phyloP scores from a whole-genome alignment of 345 rosid species.

The Lumnitzera littorea region DNA sequence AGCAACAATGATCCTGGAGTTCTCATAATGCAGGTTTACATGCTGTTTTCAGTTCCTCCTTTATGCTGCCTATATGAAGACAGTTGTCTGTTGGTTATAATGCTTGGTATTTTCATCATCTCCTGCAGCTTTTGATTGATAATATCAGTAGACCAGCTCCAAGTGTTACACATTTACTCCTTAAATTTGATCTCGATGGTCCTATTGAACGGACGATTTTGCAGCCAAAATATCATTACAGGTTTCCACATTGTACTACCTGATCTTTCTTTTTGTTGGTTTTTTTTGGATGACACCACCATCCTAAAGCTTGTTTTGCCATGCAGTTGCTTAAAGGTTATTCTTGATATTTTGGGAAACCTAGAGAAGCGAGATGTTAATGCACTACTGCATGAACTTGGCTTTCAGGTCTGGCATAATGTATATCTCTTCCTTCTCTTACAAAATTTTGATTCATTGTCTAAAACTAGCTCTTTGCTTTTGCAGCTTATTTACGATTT shows the following conservation, averaged over 20 bases:
- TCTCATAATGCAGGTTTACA: slow-evolving; percentile 79
- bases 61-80: background rate
- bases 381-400: slow-evolving; percentile 77
- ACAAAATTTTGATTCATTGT: slow-evolving; percentile 2
- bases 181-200: slow-evolving; percentile 77
- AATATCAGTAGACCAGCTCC: slow-evolving; percentile 86
- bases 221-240: slow-evolving; percentile 94
- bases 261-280: slow-evolving; percentile 1
- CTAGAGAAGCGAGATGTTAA: slow-evolving; percentile 71
- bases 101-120: background rate
- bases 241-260: slow-evolving; percentile 29
- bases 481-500: slow-evolving; percentile 79
- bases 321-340: slow-evolving; percentile 86
- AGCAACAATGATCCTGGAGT: slow-evolving; percentile 73
- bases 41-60: slow-evolving; percentile 2
- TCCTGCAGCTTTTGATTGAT: slow-evolving; percentile 74
- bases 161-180: slow-evolving; percentile 81
- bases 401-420: slow-evolving; percentile 60
- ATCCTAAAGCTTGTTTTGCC: slow-evolving; percentile 8
- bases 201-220: slow-evolving; percentile 70
- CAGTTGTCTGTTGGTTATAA: background rate
- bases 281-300: slow-evolving; percentile 2
- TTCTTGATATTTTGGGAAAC: slow-evolving; percentile 81
- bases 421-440: background rate
- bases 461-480: slow-evolving; percentile 8